These are phyloP conservation scores for Piper betle DNA, from an alignment of 164 flowering plant genomes.

Conservation along the genomic window DNA sequence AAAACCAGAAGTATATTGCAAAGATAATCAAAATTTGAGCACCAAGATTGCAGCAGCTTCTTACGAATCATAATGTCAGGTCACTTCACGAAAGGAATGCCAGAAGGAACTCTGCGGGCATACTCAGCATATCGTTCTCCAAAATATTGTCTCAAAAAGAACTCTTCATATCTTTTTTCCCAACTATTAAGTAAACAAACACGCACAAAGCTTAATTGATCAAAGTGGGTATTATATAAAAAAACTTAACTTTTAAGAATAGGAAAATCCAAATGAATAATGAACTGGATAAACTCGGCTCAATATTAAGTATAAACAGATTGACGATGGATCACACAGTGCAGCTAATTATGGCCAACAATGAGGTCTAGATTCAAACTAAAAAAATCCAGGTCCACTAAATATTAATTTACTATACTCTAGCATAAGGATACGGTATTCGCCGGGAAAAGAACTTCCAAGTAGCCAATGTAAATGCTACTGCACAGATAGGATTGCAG, in stretches of 20 bases:
- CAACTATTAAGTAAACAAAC: slow-evolving; percentile 5
- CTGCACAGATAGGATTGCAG: slow-evolving; percentile 67
- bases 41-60: neutral
- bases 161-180: slow-evolving; percentile 64
- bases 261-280: too few species aligned
- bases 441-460: slow-evolving; percentile 68
- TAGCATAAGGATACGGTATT: slow-evolving; percentile 35
- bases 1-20: neutral
- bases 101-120: slow-evolving; percentile 60
- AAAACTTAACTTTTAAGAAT: too few species aligned
- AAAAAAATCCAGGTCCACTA: neutral
- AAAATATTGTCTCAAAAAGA: slow-evolving; percentile 74
- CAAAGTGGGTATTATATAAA: neutral
- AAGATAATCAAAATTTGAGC: neutral
- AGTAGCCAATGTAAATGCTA: slow-evolving; percentile 53
- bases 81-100: slow-evolving; percentile 84
- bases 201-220: neutral
- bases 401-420: neutral
- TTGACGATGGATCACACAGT: neutral
- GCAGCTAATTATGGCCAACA: neutral
- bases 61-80: slow-evolving; percentile 1
- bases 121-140: slow-evolving; percentile 62
- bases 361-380: neutral
- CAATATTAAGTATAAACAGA: neutral
- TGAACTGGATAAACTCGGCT: too few species aligned